phyloP scores from a whole-genome alignment of 805 yeast species.

The Metschnikowia borealis region DNA sequence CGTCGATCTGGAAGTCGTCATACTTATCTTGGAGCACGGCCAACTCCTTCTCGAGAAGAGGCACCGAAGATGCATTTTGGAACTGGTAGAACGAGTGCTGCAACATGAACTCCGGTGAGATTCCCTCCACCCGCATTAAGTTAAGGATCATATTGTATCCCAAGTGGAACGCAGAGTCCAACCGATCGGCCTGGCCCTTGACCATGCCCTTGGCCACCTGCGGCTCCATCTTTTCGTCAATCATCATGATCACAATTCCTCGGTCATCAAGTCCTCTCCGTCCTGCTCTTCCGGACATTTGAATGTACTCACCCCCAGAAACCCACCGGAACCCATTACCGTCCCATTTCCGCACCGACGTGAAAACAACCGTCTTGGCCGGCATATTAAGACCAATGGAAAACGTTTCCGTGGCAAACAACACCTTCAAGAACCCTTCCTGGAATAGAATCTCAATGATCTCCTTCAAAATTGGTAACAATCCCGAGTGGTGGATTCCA shows the following conservation, averaged over 20 bases:
- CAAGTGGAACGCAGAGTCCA: conserved; percentile 95
- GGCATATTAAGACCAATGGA: conserved; percentile 99
- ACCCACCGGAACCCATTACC: conserved; percentile 98
- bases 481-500: conserved; percentile 97
- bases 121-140: conserved; percentile 95
- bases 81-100: conserved; percentile 93
- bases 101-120: conserved; percentile 95
- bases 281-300: conserved; percentile 99
- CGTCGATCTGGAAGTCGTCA: conserved; percentile 56
- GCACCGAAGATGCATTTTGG: conserved; percentile 89
- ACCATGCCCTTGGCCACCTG: conserved; percentile 99
- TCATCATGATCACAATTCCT: conserved; percentile 99
- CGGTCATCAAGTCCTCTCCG: conserved; percentile 99
- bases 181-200: conserved; percentile 95
- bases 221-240: conserved; percentile 99
- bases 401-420: conserved; percentile 97
- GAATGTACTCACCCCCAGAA: conserved; percentile 98
- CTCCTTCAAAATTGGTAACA: conserved; percentile 88
- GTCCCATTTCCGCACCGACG: conserved; percentile 97
- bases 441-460: conserved; percentile 95
- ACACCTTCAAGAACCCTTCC: conserved; percentile 90
- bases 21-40: conserved; percentile 49
- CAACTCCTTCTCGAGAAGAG: conserved; percentile 68
- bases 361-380: conserved; percentile 96
- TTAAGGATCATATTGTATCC: conserved; percentile 97